Base-by-base conservation (phyloP, 1,284 basidiomycete species). In the Phlebopus sp. region DNA sequence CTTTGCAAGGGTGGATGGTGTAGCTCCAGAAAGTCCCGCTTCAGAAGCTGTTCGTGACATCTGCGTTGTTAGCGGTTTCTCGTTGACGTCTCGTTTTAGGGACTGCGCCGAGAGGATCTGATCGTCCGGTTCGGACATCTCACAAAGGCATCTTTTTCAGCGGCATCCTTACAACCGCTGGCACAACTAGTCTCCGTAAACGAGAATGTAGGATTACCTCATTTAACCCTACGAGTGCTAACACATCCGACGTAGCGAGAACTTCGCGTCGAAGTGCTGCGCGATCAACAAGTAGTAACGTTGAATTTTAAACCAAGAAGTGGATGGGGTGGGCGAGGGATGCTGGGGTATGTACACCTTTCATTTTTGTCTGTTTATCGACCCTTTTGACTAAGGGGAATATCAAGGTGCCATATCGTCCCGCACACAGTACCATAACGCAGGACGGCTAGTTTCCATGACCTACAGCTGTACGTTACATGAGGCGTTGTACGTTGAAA, bases 281-380 rank as follows among this genome's bases (percentile, higher is more conserved):
- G 78, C 17, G 60, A 58, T 11, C 59, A 65, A 10, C 62, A 69
- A 42, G 59, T 60, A 29, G 44, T 76, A 6, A 62, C 65, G 2
- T 55, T 87, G 29, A 69, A 59, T 9, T 70, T 87, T 18, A 78
- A 70, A 8, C 84, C 85, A 3, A 64, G 76, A 46, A 72, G 67
- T n/a, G 80, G 75, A 5, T 86, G 84, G 84, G 82, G 82, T 49
- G 92, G 92, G 1, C 74, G 90, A 48, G 92, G 92, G 11, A 73
- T 88, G 61, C 71, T 95, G 23, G 92, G 92, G 90, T 89, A 51
- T 59, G 82, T 62, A 39, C 34, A 14, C 31, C 29, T 52, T 40
- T 37, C 27, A 5, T 29, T 13, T 31, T 47, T 37, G 6, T 37
- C 15, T 2, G 27, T 42, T 4, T 3, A 19, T 27, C 18, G 21